A percentile compares a stretch with the other conserved stretches of the same genome.
phyloP scores from a whole-genome alignment of 208 protist species.

The Acanthamoeba comandoni region DNA sequence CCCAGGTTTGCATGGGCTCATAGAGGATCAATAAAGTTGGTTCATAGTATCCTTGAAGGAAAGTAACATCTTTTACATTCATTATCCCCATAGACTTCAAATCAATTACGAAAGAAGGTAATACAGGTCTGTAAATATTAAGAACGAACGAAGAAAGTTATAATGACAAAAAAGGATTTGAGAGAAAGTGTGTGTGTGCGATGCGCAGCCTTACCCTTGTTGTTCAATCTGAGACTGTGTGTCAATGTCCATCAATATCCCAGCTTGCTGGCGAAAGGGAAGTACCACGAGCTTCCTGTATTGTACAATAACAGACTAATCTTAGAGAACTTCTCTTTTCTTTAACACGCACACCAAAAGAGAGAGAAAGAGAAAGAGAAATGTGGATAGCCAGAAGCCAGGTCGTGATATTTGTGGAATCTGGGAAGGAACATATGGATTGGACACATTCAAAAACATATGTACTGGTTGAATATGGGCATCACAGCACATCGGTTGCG shows the following conservation, averaged over 20 bases:
- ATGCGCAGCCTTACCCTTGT: not conserved
- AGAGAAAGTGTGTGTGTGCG: too few species aligned
- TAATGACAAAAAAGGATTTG: too few species aligned
- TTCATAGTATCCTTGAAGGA: constrained; percentile 75
- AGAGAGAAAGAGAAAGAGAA: too few species aligned
- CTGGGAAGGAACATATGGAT: too few species aligned
- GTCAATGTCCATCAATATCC: constrained; percentile 47
- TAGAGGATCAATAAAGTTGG: constrained; percentile 67
- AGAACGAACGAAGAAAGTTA: too few species aligned
- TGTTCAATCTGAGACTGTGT: not conserved
- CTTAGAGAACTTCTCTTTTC: constrained; percentile 38
- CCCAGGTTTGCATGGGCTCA: constrained; percentile 45
- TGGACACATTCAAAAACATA: too few species aligned
- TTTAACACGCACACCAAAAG: not conserved
- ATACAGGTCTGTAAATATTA: constrained; percentile 17
- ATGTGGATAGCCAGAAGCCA: too few species aligned
- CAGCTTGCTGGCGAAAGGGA: constrained; percentile 65
- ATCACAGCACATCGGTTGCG: too few species aligned
- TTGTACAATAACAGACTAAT: not conserved
- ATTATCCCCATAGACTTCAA: constrained; percentile 39
- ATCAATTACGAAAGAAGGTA: constrained; percentile 38
- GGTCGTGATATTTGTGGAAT: too few species aligned
- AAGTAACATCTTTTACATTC: constrained; percentile 68
- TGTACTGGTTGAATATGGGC: too few species aligned
- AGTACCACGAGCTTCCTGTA: constrained; percentile 68